Evolutionary conservation across 1,139 yeast species (phyloP).

Genomic region (Scheffersomyces insectosa): DNA sequence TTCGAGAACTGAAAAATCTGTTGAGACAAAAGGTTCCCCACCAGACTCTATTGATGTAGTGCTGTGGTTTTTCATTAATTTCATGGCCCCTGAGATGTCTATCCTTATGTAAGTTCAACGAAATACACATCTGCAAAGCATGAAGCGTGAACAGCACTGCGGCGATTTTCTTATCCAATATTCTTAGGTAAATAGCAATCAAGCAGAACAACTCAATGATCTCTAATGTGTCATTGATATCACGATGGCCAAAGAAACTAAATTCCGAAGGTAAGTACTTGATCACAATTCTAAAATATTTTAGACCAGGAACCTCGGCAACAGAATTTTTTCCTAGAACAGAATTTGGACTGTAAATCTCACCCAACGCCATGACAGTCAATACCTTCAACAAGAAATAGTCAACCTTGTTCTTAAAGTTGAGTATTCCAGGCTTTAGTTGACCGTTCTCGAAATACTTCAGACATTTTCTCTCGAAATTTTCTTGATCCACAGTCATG

Average conservation of each 20-base stretch:
- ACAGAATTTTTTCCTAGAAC: constrained; percentile 6
- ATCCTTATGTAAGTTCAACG: constrained; percentile 26
- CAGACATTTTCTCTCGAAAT: constrained; percentile 15
- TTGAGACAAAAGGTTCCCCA: constrained; percentile 32
- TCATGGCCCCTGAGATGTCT: constrained; percentile 4
- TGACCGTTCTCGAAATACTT: constrained; percentile 15
- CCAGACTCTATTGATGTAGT: constrained; percentile 15
- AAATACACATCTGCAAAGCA: constrained; percentile 28
- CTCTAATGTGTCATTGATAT: constrained; percentile 17
- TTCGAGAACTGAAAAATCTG: constrained; percentile 25
- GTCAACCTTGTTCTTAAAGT: constrained; percentile 8
- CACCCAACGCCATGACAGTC: constrained; percentile 24
- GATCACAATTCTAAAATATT: constrained; percentile 22
- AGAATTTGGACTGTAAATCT: constrained; percentile 17
- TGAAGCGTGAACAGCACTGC: constrained; percentile 24
- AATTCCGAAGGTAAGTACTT: constrained; percentile 23
- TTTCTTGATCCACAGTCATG: constrained; percentile 22
- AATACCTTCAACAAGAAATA: constrained; percentile 23
- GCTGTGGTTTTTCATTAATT: constrained; percentile 3
- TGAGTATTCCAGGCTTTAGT: neutral
- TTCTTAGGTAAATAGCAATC: constrained; percentile 24
- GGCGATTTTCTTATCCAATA: constrained; percentile 29
- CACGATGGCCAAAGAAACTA: constrained; percentile 11
- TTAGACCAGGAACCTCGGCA: constrained; percentile 21
- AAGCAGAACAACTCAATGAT: constrained; percentile 27